Base-by-base conservation (phyloP, 2,329 filamentous ascomycete species). In the Arachnomyces sp. region DNA sequence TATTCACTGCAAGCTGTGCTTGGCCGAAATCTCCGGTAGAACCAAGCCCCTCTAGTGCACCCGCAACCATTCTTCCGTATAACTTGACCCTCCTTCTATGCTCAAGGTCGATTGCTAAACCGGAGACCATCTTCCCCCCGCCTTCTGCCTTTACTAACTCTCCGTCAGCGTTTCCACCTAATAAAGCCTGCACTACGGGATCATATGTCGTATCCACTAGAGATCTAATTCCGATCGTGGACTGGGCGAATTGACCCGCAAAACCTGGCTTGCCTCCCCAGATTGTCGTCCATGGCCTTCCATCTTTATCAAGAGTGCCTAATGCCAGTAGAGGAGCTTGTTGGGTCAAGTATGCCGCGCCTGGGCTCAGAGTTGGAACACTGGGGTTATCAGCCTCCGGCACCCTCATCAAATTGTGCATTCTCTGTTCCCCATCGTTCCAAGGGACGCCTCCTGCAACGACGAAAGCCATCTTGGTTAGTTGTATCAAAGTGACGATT, bases 241-340 rank as follows among this genome's bases (percentile, higher is more conserved):
- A 73, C 31, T 74, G 68, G 2, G 77, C 79, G 0, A 89, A 63
- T 0, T 77, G 73, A 35, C 73, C 68, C 0, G 78, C 77, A 49
- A 90, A 84, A 0, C 83, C 84, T 1, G 73, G 61, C 43, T 80
- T 68, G 12, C 86, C 86, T n/a, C 85, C 85, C 78, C 83, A 84
- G 6, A 93, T 47, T 0, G 83, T 83, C 12, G 82, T 83, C 86
- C 86, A 93, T 1, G 84, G 85, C 14, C 76, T 67, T 2, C 74
- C 73, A 14, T 78, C 53, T 2, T 64, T 60, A 53, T 92, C 86
- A 1, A 89, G 62, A 0, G 84, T 77, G 1, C 86, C 86, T 13
- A 93, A 63, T 0, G 84, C 85, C 11, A 92, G 67, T 6, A 92
- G 68, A 1, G 84, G 79, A 1, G 78, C 80, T 12, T 65, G 63